Evolutionary conservation across 2,329 filamentous ascomycete genomes (phyloP), one percentile per base, ranked within the genome.

Genomic region (Orbilia oligospora): DNA sequence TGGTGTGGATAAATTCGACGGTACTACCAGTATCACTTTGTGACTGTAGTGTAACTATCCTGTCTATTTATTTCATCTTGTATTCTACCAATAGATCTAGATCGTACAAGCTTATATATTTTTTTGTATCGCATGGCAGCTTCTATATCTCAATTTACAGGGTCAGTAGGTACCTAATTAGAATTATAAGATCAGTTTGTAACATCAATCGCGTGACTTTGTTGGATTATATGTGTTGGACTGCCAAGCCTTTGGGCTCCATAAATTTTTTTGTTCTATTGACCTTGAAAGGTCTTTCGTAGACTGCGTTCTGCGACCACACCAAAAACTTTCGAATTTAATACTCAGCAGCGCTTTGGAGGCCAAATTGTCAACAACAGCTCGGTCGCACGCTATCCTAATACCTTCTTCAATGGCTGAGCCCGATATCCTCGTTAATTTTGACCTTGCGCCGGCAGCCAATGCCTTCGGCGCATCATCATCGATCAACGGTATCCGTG

Each of bases 361-460:
- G 8, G 30, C 30, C 30, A 3, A 8, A 36, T 38, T 38, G 27
- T n/a, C 10, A 2, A 18, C 6, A 18, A 10, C 9, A 65, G 33
- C 20, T 38, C 1, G 9, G 18, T 38, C 38, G 41, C 38, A 33
- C n/a, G n/a, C 24, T 30, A n/a, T 9, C 27, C 44, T 5, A 3
- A 30, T 30, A 14, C 24, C 46, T 1, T 18, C n/a, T 22, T 22
- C 48, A 24, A 97, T 98, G 94, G 93, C 93, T 65, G 94, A 98
- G 87, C 93, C 97, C 90, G 94, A 94, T 81, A 92, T 99, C 90
- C 89, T 97, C 72, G 87, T 98, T 83, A 98, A 98, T 83, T 97
- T 98, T 84, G 91, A 93, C 82, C 87, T 97, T 72, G 88, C 89
- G 18, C 73, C 67, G 30, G 90, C 93, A 78, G 88, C 87, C 18